phyloP scores from a whole-genome alignment of 106 monocot species.

The Vanilla planifolia region DNA sequence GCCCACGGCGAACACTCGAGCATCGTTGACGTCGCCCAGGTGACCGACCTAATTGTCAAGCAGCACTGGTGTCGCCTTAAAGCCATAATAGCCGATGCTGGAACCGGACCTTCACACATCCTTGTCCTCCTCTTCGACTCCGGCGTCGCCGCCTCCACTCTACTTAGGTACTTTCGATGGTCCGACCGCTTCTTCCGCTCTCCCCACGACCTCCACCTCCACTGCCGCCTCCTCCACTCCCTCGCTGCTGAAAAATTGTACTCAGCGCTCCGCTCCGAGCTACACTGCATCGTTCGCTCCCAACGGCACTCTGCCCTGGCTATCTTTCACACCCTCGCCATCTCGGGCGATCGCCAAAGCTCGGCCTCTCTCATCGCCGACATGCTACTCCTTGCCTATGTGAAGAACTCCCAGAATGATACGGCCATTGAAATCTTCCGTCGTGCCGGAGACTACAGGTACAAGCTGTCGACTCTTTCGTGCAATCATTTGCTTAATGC shows the following conservation, averaged over 20 bases:
- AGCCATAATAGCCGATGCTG: conserved; percentile 16
- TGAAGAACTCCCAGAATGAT: conserved; percentile 14
- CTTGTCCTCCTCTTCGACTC: conserved; percentile 12
- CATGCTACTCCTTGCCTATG: conserved; percentile 58
- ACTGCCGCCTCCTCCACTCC: conserved; percentile 33
- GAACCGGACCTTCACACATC: conserved; percentile 14
- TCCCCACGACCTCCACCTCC: conserved; percentile 31
- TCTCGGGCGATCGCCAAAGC: conserved; percentile 16
- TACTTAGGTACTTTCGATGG: conserved; percentile 20
- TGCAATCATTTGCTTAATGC: conserved; percentile 49
- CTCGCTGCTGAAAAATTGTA: conserved; percentile 11
- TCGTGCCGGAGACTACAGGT: conserved; percentile 43
- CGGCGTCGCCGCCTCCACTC: conserved; percentile 5
- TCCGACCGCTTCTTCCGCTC: conserved; percentile 13
- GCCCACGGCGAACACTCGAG: background rate
- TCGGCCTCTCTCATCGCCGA: conserved; percentile 54
- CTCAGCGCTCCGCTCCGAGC: conserved; percentile 31
- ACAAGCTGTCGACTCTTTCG: conserved; percentile 43
- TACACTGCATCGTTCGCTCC: conserved; percentile 32
- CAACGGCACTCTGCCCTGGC: conserved; percentile 20
- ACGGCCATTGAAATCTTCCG: conserved; percentile 46
- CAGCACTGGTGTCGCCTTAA: conserved; percentile 50
- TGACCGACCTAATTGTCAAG: conserved; percentile 23
- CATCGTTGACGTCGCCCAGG: conserved; percentile 10
- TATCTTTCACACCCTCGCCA: conserved; percentile 32